These are phyloP conservation scores for Pyrenochaeta sp. DNA, from an alignment of 2,329 filamentous ascomycete genomes.

Conservation along the genomic window DNA sequence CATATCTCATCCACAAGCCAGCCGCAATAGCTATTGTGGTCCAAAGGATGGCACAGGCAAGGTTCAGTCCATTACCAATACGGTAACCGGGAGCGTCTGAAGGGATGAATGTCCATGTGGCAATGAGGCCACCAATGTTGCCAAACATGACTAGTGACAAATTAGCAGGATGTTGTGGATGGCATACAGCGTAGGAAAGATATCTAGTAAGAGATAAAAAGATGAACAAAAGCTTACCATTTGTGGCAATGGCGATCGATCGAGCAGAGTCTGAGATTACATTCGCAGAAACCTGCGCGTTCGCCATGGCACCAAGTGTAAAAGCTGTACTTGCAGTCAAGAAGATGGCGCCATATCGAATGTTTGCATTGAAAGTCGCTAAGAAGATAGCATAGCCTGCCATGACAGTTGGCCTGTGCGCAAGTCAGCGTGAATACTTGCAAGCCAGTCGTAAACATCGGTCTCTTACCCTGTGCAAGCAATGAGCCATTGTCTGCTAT, in stretches of 20 bases:
- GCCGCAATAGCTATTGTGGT: conserved; percentile 34
- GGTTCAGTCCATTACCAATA: conserved; percentile 67
- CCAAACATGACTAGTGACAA: conserved; percentile 65
- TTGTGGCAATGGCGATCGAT: conserved; percentile 20
- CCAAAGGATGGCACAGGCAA: conserved; percentile 1
- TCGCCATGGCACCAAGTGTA: conserved; percentile 67
- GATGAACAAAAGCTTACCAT: background rate
- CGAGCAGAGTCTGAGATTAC: conserved; percentile 73
- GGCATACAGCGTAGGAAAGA: no score
- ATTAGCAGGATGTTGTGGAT: no score
- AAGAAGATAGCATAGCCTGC: conserved; percentile 74
- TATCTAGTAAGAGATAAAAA: no score
- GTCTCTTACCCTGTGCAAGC: conserved; percentile 34
- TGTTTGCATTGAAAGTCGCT: conserved; percentile 53
- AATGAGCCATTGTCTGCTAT: conserved; percentile 67
- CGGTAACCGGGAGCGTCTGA: conserved; percentile 69
- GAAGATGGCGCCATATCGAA: conserved; percentile 74
- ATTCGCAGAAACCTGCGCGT: conserved; percentile 73
- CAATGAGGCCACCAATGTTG: conserved; percentile 71
- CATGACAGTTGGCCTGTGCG: conserved; percentile 67
- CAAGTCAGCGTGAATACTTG: conserved; percentile 55
- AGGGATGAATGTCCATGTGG: conserved; percentile 69
- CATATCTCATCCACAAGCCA: conserved; percentile 66
- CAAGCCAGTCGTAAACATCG: conserved; percentile 67
- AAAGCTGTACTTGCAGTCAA: conserved; percentile 70